Evolutionary conservation across 1,284 basidiomycete species (phyloP), one percentile per base, ranked within the genome.

Genomic region (Peniophora sp.): DNA sequence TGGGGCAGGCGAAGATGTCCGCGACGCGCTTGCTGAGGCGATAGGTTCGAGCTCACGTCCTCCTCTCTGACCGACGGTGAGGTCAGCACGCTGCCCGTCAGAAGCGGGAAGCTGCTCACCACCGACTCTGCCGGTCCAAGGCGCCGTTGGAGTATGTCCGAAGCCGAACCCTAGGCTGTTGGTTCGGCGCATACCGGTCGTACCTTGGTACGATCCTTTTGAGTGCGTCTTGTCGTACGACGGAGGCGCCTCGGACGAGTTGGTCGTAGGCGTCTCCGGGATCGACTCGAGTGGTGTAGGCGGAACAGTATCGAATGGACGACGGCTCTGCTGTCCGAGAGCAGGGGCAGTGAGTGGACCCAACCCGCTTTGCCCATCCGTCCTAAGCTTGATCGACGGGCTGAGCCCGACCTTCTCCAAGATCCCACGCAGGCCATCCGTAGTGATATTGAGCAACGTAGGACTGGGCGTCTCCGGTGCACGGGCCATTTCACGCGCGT

Each of bases 401-500:
- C n/a, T 17, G 15, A 41, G 37, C 8, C 37, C 37, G 15, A 41
- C 37, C 15, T 20, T n/a, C 37, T n/a, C 37, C 37, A 41, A 20
- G n/a, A 41, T 41, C 15, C n/a, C 37, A 9, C 23, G 9, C 18
- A 45, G 43, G n/a, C 22, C 43, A 22, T 14, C 35, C 24, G 27
- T 46, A 22, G 42, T 35, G n/a, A 42, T 9, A 41, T 20, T 32
- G 39, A 14, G 48, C 3, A 64, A 64, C 1, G 66, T 66, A 1
- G 68, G 65, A 17, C 60, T 62, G 20, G 67, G 67, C 20, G 59
- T 0, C 70, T 57, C 0, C 68, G 61, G 15, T 64, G 65, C 3
- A 1, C 82, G 70, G 0, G 76, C 72, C 32, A 65, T 66, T 57
- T 88, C 85, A 1, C 85, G 71, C 0, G 78, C 79, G 0, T 66